Evolutionary conservation across 768 basidiomycete genomes (phyloP).

Genomic region (Phaeolepiota aurea): DNA sequence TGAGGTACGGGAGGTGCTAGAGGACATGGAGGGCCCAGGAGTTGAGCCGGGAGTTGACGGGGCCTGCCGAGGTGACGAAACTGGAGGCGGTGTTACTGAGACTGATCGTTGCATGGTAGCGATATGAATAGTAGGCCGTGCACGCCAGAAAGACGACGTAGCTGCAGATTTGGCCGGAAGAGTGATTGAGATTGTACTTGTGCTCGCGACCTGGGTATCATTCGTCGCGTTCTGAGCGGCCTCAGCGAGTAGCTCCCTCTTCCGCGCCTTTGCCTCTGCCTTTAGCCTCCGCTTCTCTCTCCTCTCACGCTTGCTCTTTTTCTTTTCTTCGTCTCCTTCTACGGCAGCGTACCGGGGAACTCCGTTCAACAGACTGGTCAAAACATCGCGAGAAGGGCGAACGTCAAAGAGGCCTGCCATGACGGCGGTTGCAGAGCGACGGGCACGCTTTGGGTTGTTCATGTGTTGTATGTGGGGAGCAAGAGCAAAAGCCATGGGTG

Average conservation of each 20-base stretch:
- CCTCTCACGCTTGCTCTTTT: constrained; percentile 47
- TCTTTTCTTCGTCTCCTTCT: constrained; percentile 52
- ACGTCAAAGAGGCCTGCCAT: constrained; percentile 71
- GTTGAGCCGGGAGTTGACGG: constrained; percentile 64
- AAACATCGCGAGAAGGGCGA: constrained; percentile 59
- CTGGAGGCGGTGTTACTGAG: constrained; percentile 70
- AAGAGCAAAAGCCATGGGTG: constrained; percentile 23
- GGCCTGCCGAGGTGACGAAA: constrained; percentile 27
- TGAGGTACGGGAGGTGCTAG: constrained; percentile 66
- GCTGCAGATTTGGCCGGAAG: constrained; percentile 12
- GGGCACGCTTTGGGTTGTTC: constrained; percentile 29
- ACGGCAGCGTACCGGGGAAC: constrained; percentile 57
- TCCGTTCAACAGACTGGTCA: constrained; percentile 74
- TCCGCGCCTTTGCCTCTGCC: constrained; percentile 21
- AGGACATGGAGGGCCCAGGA: constrained; percentile 68
- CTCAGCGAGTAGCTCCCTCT: constrained; percentile 20
- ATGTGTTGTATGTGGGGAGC: constrained; percentile 18
- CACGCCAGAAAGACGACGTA: constrained; percentile 55
- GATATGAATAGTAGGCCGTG: constrained; percentile 68
- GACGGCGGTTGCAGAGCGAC: constrained; percentile 67
- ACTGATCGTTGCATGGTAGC: constrained; percentile 60
- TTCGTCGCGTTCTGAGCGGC: constrained; percentile 20
- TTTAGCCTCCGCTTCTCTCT: constrained; percentile 36
- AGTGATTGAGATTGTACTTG: neutral
- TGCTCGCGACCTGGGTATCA: constrained; percentile 15